These are phyloP conservation scores for Cercospora sp. DNA, from an alignment of 2,329 filamentous ascomycete genomes.

Conservation along the genomic window DNA sequence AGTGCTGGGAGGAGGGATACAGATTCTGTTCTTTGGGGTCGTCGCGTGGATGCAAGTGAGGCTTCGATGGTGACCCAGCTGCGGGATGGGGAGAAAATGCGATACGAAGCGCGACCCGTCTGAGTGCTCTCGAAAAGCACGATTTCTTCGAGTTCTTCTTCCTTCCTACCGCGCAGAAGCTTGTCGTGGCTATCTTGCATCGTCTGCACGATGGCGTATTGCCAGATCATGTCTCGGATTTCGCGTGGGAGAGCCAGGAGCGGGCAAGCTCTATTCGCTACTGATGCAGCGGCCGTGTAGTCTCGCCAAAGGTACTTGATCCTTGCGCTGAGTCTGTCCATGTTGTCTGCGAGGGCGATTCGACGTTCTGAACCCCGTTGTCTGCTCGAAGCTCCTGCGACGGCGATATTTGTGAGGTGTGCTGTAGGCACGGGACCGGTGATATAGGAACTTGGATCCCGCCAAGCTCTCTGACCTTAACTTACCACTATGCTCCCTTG, in stretches of 20 bases:
- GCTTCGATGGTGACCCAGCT: neutral
- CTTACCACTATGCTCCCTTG: neutral
- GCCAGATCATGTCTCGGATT: slow-evolving; percentile 1
- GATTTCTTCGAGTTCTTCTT: too few relatives aligned
- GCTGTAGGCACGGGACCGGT: neutral
- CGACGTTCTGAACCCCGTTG: neutral
- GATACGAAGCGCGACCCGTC: too few relatives aligned
- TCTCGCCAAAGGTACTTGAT: neutral
- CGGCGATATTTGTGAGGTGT: neutral
- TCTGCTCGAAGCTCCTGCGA: neutral
- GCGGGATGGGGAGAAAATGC: neutral
- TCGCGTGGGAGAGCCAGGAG: neutral
- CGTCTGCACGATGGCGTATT: neutral
- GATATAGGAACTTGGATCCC: neutral
- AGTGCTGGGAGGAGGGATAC: neutral
- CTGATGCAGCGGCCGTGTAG: neutral
- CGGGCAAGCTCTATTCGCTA: neutral
- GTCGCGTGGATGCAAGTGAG: neutral
- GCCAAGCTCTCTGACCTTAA: neutral
- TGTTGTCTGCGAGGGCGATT: neutral
- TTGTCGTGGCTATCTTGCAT: neutral
- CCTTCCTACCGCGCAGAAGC: neutral
- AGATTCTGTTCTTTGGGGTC: neutral
- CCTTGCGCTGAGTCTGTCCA: neutral
- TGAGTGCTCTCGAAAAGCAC: too few relatives aligned